Evolutionary conservation across 345 rosid species (phyloP), one percentile per base, ranked within the genome.

Genomic region (Ricinus communis): DNA sequence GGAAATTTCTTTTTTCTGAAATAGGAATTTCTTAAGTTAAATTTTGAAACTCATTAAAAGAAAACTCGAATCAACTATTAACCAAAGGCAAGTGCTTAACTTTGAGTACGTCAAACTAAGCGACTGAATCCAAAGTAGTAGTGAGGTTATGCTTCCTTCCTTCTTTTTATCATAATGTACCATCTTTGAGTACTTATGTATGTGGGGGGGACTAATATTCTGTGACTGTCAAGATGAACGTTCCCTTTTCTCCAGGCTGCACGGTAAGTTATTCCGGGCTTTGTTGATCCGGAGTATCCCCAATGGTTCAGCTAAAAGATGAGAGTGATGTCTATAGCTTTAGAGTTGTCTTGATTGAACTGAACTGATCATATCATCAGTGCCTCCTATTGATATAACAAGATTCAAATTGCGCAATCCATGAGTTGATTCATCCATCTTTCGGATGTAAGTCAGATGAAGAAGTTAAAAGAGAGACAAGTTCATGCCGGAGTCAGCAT

Each of bases 291-390:
- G 3, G 76, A 73, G n/a, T 73, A 73, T 66, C 43, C 33, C 52
- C 50, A 66, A 16, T 66, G 59, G 19, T 66, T 57, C 76, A 73
- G 40, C 71, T 73, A 5, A 73, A 71, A 31, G 76, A 66, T 24
- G 66, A 66, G 52, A 73, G 76, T 19, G 71, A 73, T 66, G 76
- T 73, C 15, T 73, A 73, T 47, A 66, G 76, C 65, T 73, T 73
- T 38, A 66, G 76, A 6, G 76, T 73, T 47, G 76, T 73, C 28
- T 55, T 73, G 41, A 38, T 73, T 49, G 76, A 73, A 40, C 71
- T 73, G 33, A n/a, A n/a, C n/a, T n/a, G n/a, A n/a, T n/a, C n/a
- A 66, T 73, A 45, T 65, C 76, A 33, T 73, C 71, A 7, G 66
- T 56, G 71, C 60, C 53, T 14, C 66, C 76, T 3, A 71, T 73